Base-by-base conservation (phyloP, 768 basidiomycete species). In the Lactarius indigo region DNA sequence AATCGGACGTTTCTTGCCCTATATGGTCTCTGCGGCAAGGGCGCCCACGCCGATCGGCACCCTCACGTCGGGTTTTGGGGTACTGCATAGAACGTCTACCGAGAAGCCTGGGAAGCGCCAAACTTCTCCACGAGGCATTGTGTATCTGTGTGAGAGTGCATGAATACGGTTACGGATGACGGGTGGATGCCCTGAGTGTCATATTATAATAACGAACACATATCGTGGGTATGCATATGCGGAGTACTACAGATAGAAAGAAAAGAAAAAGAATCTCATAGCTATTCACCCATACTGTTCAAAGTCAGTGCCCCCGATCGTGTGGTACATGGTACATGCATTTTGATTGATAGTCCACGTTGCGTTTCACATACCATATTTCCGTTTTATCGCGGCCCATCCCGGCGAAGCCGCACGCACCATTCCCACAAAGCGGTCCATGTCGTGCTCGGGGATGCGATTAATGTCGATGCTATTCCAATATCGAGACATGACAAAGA, bases 381-480 rank as follows among this genome's bases (percentile, higher is more conserved):
- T 91, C 77, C 84, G 82, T 77, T 85, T 87, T 66, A 94, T 78
- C 55, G 91, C 87, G 57, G 79, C 78, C 92, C 92, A 94, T 7
- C 88, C 87, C 23, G 89, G 82, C 12, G 82, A 85, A 52, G 84
- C 89, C n/a, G 82, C 78, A 54, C 82, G 75, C 72, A 89, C 82
- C 42, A 80, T 80, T 17, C 80, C 73, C 35, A 90, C 87, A 73
- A 94, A 94, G 35, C 83, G 81, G 65, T 85, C 86, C 92, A 94
- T 94, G 73, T 94, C 92, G 66, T 87, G 85, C 76, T 94, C 92
- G 31, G 88, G 87, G 66, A 94, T 88, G 70, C 92, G 89, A 74
- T 94, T 94, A 70, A 93, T 86, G 76, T 94, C 92, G 68, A 94
- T 84, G 63, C 83, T 82, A 74, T 88, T 90, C 91, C 92, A 93